phyloP scores from a whole-genome alignment of 805 yeast genomes.

The Kockiozyma suomiensis region DNA sequence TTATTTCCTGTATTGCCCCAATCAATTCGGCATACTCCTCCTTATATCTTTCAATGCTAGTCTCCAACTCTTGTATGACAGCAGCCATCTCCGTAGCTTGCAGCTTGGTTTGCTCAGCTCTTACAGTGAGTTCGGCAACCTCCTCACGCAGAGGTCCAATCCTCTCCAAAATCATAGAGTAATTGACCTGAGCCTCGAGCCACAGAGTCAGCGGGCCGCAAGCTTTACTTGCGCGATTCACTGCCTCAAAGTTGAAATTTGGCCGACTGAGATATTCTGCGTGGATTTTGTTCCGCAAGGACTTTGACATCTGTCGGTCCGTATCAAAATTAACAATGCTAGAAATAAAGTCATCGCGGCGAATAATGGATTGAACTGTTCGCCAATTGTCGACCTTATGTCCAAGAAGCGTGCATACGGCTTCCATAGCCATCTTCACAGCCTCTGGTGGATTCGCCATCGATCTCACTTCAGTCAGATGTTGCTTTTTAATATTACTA shows the following conservation, averaged over 20 bases:
- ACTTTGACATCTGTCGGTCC: slow-evolving; percentile 56
- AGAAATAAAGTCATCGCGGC: slow-evolving; percentile 85
- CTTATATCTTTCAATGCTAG: slow-evolving; percentile 68
- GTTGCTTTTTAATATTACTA: slow-evolving; percentile 89
- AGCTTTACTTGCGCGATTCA: slow-evolving; percentile 88
- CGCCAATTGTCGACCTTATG: slow-evolving; percentile 69
- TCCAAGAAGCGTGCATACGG: slow-evolving; percentile 83
- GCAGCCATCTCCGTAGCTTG: slow-evolving; percentile 75
- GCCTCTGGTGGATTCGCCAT: slow-evolving; percentile 90
- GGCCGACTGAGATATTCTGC: slow-evolving; percentile 60
- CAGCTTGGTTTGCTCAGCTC: slow-evolving; percentile 63
- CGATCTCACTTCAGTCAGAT: slow-evolving; percentile 82
- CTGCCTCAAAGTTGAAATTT: slow-evolving; percentile 70
- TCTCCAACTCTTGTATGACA: slow-evolving; percentile 72
- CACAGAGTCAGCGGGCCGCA: slow-evolving; percentile 90
- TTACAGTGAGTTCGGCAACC: slow-evolving; percentile 59
- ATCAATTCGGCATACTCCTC: slow-evolving; percentile 70
- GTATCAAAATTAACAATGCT: slow-evolving; percentile 76
- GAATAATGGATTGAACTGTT: slow-evolving; percentile 76
- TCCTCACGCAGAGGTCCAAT: slow-evolving; percentile 76
- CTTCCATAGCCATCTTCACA: slow-evolving; percentile 80
- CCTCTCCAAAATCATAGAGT: slow-evolving; percentile 66
- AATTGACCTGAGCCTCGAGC: slow-evolving; percentile 88
- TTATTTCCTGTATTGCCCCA: slow-evolving; percentile 75
- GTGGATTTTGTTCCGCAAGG: slow-evolving; percentile 60